A percentile compares a stretch with the other conserved stretches of the same genome.
Conservation (phyloP, 495 filamentous ascomycete genomes). For the Diplogelasinospora grovesii region DNA sequence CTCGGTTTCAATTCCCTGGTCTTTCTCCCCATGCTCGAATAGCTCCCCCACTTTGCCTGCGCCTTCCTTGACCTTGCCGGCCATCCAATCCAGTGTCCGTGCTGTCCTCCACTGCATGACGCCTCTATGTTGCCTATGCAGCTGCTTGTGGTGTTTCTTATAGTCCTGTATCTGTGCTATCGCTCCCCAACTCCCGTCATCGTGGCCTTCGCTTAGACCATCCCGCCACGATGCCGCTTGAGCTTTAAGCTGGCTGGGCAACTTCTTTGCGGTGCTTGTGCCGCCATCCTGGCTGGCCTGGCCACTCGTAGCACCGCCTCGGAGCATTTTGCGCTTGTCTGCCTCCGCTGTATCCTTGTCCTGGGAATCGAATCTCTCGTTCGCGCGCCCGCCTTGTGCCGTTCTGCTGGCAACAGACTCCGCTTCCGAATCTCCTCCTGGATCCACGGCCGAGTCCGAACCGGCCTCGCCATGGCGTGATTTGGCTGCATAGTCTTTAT, state of each 20-base stretch:
- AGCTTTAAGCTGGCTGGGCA: slow-evolving; percentile 14
- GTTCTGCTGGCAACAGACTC: too few species aligned
- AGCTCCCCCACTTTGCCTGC: slow-evolving; percentile 46
- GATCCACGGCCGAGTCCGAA: slow-evolving; percentile 22
- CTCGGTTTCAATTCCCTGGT: slow-evolving; percentile 56
- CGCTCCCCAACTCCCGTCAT: slow-evolving; percentile 36
- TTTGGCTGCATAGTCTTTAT: slow-evolving; percentile 41
- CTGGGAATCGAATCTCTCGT: slow-evolving; percentile 1
- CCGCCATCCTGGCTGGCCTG: slow-evolving; percentile 5
- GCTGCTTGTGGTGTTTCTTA: slow-evolving; percentile 49
- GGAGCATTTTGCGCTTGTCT: slow-evolving; percentile 18
- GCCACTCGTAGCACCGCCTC: slow-evolving; percentile 3
- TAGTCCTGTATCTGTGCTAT: slow-evolving; percentile 42
- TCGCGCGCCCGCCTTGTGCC: too few species aligned
- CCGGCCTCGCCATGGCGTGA: too few species aligned
- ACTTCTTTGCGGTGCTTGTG: slow-evolving; percentile 17
- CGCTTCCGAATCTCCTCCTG: too few species aligned
- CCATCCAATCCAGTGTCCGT: slow-evolving; percentile 52
- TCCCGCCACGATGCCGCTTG: slow-evolving; percentile 9
- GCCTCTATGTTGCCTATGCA: slow-evolving; percentile 58
- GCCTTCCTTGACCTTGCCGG: slow-evolving; percentile 48
- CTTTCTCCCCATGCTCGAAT: slow-evolving; percentile 51
- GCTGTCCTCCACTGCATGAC: slow-evolving; percentile 66
- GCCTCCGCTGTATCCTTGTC: too few species aligned
- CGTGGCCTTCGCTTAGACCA: slow-evolving; percentile 16